Percentiles rank a stretch among this genome's conserved stretches.
phyloP scores from a whole-genome alignment of 306 rosid genomes.

The Luffa aegyptiaca region DNA sequence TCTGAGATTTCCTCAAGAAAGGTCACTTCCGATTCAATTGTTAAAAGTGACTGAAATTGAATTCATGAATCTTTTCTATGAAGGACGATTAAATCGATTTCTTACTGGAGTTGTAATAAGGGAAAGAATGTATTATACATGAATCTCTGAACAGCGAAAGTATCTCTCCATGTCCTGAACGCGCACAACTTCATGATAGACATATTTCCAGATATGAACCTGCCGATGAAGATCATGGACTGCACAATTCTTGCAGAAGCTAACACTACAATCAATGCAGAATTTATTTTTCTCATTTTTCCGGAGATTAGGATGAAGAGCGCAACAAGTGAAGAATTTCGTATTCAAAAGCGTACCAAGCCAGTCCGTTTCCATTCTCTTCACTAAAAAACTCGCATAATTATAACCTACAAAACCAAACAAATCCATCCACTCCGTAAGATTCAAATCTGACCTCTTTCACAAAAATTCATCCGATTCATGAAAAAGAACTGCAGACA shows the following conservation, averaged over 20 bases:
- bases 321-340: conserved; percentile 53
- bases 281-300: conserved; percentile 60
- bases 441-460: background rate
- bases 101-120: background rate
- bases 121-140: conserved; percentile 32
- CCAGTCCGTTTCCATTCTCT: conserved; percentile 46
- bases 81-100: background rate
- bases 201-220: conserved; percentile 73
- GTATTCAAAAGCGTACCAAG: conserved; percentile 42
- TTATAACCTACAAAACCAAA: conserved; percentile 34
- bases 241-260: conserved; percentile 66
- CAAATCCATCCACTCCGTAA: background rate
- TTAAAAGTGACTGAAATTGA: background rate
- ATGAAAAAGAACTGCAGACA: background rate
- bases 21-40: background rate
- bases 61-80: background rate
- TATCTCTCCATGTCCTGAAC: conserved; percentile 57
- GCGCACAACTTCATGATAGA: conserved; percentile 77
- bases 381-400: conserved; percentile 16
- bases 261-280: conserved; percentile 64
- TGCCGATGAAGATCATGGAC: conserved; percentile 59
- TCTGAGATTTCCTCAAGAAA: background rate
- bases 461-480: background rate
- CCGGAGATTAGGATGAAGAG: conserved; percentile 43
- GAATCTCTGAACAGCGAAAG: conserved; percentile 74